phyloP scores from a whole-genome alignment of 805 yeast genomes.

The Metschnikowia bowlesiae region DNA sequence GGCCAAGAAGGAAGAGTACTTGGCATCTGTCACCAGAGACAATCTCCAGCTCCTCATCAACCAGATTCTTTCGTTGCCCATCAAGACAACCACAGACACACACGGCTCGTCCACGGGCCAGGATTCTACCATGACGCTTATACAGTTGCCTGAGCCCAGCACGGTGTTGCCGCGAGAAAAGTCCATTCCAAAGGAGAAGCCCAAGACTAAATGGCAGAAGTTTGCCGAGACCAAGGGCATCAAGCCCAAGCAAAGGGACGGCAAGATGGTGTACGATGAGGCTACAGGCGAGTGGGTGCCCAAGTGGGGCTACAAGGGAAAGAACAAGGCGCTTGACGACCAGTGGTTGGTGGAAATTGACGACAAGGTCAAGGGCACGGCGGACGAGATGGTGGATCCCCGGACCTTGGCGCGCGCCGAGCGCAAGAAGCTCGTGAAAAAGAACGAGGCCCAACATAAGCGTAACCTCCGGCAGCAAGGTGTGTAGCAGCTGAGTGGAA shows the following conservation, averaged over 20 bases:
- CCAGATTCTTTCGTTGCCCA: constrained; percentile 85
- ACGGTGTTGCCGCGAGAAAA: constrained; percentile 91
- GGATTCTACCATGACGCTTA: constrained; percentile 73
- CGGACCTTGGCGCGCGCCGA: constrained; percentile 76
- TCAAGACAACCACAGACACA: constrained; percentile 79
- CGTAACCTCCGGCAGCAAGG: constrained; percentile 54
- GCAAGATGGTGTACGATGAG: constrained; percentile 87
- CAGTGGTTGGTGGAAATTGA: constrained; percentile 97
- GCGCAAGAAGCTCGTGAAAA: constrained; percentile 79
- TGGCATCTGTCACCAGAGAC: constrained; percentile 73
- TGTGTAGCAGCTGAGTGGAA: neutral
- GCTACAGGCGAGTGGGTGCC: constrained; percentile 92
- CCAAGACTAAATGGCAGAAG: constrained; percentile 93
- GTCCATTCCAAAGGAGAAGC: constrained; percentile 87
- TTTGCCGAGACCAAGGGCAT: constrained; percentile 97
- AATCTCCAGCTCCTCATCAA: constrained; percentile 88
- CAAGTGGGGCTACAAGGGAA: constrained; percentile 97
- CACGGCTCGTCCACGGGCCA: constrained; percentile 55
- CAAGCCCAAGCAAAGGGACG: constrained; percentile 81
- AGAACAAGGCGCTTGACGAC: constrained; percentile 76
- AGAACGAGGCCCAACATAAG: constrained; percentile 80
- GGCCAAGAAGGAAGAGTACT: constrained; percentile 54
- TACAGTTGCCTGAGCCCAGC: constrained; percentile 78
- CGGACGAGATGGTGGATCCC: constrained; percentile 74
- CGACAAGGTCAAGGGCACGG: constrained; percentile 54